phyloP scores from a whole-genome alignment of 1,284 basidiomycete genomes.

The Leccinum pachyderme region DNA sequence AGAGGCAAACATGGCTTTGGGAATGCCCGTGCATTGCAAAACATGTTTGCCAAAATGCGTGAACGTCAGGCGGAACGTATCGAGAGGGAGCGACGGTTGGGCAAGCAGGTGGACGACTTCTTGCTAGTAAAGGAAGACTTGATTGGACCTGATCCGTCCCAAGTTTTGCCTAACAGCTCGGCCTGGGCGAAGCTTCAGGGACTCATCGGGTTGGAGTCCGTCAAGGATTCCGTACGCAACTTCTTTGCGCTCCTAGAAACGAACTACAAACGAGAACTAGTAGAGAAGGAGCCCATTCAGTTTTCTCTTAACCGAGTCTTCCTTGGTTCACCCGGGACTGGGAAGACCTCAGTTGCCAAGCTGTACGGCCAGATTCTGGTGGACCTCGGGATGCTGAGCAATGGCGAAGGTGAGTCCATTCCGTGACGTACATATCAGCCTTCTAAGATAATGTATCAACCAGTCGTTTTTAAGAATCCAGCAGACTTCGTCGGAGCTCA shows the following conservation, averaged over 20 bases:
- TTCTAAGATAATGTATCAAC: not conserved
- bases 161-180: constrained; percentile 42
- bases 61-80: constrained; percentile 41
- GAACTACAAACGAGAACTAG: constrained; percentile 60
- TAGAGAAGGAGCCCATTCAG: constrained; percentile 50
- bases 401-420: constrained; percentile 56
- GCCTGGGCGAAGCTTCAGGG: constrained; percentile 53
- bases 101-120: constrained; percentile 15
- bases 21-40: constrained; percentile 59
- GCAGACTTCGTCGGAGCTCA: constrained; percentile 58
- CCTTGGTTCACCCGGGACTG: constrained; percentile 63
- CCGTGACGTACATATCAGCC: not conserved
- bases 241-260: constrained; percentile 45
- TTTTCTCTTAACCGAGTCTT: constrained; percentile 63
- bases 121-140: constrained; percentile 29
- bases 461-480: constrained; percentile 65
- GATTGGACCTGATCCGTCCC: constrained; percentile 61
- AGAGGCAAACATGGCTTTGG: constrained; percentile 58
- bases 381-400: constrained; percentile 59
- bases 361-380: constrained; percentile 60
- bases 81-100: constrained; percentile 11
- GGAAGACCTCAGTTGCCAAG: constrained; percentile 66
- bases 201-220: constrained; percentile 52
- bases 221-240: constrained; percentile 54
- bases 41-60: constrained; percentile 43